phyloP scores from a whole-genome alignment of 2,329 filamentous ascomycete species.

The Penicillium aurantiogriseum region DNA sequence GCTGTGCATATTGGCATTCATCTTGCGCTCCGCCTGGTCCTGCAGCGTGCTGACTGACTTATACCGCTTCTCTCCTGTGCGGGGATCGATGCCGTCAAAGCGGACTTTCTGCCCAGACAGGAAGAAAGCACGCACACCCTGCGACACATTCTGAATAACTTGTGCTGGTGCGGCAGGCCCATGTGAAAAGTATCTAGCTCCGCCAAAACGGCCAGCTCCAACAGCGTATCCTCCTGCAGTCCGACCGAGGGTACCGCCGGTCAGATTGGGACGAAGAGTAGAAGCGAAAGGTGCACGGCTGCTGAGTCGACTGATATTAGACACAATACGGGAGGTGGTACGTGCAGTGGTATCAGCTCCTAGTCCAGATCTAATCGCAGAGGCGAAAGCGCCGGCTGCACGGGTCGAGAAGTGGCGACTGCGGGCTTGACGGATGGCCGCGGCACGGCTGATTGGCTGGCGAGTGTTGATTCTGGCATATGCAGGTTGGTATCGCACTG shows the following conservation, averaged over 20 bases:
- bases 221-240: conserved; percentile 84
- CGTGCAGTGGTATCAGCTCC: conserved; percentile 54
- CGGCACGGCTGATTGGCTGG: conserved; percentile 61
- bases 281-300: conserved; percentile 82
- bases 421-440: conserved; percentile 63
- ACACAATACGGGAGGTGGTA: conserved; percentile 56
- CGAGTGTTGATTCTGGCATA: conserved; percentile 55
- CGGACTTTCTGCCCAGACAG: conserved; percentile 85
- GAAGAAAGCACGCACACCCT: conserved; percentile 87
- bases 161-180: conserved; percentile 80
- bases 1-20: conserved; percentile 54
- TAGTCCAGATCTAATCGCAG: conserved; percentile 43
- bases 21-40: conserved; percentile 67
- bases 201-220: conserved; percentile 67
- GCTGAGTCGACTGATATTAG: conserved; percentile 62
- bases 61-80: conserved; percentile 73
- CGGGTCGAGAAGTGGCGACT: conserved; percentile 64
- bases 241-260: conserved; percentile 78
- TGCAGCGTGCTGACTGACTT: conserved; percentile 72
- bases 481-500: conserved; percentile 58
- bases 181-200: conserved; percentile 86
- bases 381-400: conserved; percentile 50
- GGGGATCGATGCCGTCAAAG: conserved; percentile 72
- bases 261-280: conserved; percentile 86
- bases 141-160: conserved; percentile 91